Conservation (phyloP, 225 moss, liverwort and hornwort genomes). For the Pleurozium schreberi region DNA sequence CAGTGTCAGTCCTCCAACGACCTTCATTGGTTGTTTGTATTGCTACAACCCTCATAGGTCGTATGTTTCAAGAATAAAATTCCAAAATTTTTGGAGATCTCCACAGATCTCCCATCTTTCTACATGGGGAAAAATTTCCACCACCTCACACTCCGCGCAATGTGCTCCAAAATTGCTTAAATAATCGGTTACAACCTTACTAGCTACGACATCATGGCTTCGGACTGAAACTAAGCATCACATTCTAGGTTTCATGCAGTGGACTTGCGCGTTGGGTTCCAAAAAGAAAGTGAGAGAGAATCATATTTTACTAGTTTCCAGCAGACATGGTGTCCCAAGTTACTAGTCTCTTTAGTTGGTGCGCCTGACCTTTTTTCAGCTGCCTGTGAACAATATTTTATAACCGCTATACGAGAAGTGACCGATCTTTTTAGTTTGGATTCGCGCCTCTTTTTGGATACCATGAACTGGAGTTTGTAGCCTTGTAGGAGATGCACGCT, state of each 20-base stretch:
- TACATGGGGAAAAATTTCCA: too few relatives aligned
- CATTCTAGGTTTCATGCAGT: neutral
- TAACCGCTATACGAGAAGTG: too few relatives aligned
- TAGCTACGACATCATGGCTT: too few relatives aligned
- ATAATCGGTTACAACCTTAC: too few relatives aligned
- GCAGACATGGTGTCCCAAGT: neutral
- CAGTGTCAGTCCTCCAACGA: too few relatives aligned
- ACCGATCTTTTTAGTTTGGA: neutral
- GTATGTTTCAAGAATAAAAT: too few relatives aligned
- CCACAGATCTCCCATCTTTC: too few relatives aligned
- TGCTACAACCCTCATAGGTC: too few relatives aligned
- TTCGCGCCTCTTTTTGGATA: neutral
- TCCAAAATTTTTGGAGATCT: too few relatives aligned
- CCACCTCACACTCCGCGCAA: too few relatives aligned
- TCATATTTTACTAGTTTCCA: neutral
- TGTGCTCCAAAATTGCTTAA: too few relatives aligned
- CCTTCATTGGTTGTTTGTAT: too few relatives aligned
- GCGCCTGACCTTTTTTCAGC: neutral
- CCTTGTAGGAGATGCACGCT: neutral
- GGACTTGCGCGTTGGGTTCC: neutral
- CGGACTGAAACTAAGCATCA: neutral
- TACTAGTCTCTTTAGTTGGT: neutral
- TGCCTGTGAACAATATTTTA: neutral
- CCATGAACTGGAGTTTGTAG: neutral
- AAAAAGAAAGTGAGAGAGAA: neutral